phyloP scores from a whole-genome alignment of 345 rosid genomes.

The Brassica carinata region DNA sequence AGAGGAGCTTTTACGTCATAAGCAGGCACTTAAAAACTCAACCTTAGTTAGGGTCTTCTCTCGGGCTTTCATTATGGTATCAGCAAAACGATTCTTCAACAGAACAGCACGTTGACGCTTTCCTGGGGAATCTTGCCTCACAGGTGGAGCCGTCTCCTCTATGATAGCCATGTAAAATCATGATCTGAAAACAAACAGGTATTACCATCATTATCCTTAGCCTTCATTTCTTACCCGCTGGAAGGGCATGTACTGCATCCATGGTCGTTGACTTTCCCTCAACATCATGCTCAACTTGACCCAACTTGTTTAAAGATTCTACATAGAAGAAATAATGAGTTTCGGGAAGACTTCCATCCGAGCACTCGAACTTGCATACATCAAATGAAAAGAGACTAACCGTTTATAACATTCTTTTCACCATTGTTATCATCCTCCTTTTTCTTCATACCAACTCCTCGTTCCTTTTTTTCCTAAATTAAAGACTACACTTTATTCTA shows the following conservation, averaged over 20 bases:
- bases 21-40: background rate
- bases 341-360: conserved; percentile 21
- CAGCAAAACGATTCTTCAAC: conserved; percentile 86
- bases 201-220: conserved; percentile 46
- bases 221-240: conserved; percentile 73
- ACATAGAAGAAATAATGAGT: conserved; percentile 33
- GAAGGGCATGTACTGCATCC: conserved; percentile 50
- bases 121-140: conserved; percentile 83
- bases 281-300: conserved; percentile 46
- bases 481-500: conserved; percentile 26
- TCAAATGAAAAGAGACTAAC: conserved; percentile 47
- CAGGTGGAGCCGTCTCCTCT: conserved; percentile 80
- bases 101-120: conserved; percentile 84
- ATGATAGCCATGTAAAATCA: conserved; percentile 58
- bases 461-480: conserved; percentile 34
- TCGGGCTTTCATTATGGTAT: conserved; percentile 86
- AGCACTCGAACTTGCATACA: conserved; percentile 15
- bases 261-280: conserved; percentile 45
- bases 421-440: conserved; percentile 7
- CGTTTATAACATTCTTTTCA: conserved; percentile 43
- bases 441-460: conserved; percentile 1
- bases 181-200: conserved; percentile 51
- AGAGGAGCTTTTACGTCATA: background rate
- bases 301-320: conserved; percentile 51
- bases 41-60: conserved; percentile 89